phyloP scores from a whole-genome alignment of 2,329 filamentous ascomycete species.

The Graphilbum fragrans region DNA sequence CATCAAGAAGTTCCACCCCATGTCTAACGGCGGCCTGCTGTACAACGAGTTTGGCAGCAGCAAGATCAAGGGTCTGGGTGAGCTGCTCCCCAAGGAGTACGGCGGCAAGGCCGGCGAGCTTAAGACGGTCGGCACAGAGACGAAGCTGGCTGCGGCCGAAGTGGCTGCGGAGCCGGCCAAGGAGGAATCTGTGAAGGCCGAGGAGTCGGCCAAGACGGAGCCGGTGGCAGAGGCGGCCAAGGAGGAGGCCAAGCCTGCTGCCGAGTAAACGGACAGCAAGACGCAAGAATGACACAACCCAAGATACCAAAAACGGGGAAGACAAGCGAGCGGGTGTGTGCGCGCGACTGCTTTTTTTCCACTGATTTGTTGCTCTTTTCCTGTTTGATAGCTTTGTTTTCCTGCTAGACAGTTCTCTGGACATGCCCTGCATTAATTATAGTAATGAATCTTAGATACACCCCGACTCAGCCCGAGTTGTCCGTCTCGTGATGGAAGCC shows the following conservation, averaged over 20 bases:
- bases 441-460: too few relatives aligned
- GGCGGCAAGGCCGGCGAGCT: conserved; percentile 52
- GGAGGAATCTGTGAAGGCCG: neutral
- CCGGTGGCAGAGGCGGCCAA: neutral
- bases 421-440: too few relatives aligned
- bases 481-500: too few relatives aligned
- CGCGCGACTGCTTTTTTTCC: too few relatives aligned
- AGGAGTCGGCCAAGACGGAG: neutral
- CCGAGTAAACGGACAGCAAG: neutral
- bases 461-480: too few relatives aligned
- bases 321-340: too few relatives aligned
- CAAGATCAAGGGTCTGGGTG: conserved; percentile 44
- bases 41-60: conserved; percentile 41
- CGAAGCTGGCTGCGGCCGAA: conserved; percentile 10
- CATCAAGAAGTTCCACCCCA: conserved; percentile 67
- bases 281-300: too few relatives aligned
- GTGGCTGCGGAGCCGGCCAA: neutral
- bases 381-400: too few relatives aligned
- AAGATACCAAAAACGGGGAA: too few relatives aligned
- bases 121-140: conserved; percentile 13
- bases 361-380: too few relatives aligned
- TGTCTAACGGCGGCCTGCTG: conserved; percentile 60
- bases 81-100: conserved; percentile 61
- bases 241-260: neutral
- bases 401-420: too few relatives aligned